Base-by-base conservation (phyloP, 2,329 filamentous ascomycete genomes). In the Diaporthe sp. region DNA sequence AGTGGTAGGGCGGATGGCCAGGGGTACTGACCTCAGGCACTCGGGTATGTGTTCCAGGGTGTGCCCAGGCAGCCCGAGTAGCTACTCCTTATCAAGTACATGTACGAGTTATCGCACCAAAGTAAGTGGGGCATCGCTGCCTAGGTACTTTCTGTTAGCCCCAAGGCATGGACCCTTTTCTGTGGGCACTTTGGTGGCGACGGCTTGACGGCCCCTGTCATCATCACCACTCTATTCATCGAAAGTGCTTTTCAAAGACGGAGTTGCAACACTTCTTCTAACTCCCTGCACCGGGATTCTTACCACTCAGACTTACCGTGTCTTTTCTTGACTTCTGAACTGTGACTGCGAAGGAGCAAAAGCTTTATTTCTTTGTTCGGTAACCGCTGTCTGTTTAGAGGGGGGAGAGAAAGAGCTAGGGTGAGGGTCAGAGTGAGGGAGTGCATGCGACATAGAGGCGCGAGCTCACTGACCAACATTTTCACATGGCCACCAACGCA, bases 121-220 rank as follows among this genome's bases (percentile, higher is more conserved):
- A 28, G n/a, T 31, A 42, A 55, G 47, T 49, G n/a, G n/a, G 34
- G 15, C 34, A 15, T 31, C 28, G 34, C 3, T 53, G 44, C 65
- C 49, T 70, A 5, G 49, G 34, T 70, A 70, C 31, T 53, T 53
- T 20, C 7, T 28, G 22, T 51, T 12, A 31, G 15, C 6, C 42
- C 31, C 28, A 22, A 60, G 25, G 12, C 34, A 17, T 49, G 44
- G 63, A 37, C 31, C 28, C 44, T 51, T 22, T 9, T 10, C 44
- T 20, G 28, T 67, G 61, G 61, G 61, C 61, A 67, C 13, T 49
- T n/a, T 15, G 28, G 63, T 37, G 63, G 63, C 61, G 61, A 67
- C 63, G 17, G 47, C 31, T 53, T 13, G 34, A 53, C 31, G 31
- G 13, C 31, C 10, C 10, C 31, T 68, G 28, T 55, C 58, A 55